Evolutionary conservation across 164 flowering plant species (phyloP), one percentile per base, ranked within the genome.

Genomic region (Aristolochia californica): DNA sequence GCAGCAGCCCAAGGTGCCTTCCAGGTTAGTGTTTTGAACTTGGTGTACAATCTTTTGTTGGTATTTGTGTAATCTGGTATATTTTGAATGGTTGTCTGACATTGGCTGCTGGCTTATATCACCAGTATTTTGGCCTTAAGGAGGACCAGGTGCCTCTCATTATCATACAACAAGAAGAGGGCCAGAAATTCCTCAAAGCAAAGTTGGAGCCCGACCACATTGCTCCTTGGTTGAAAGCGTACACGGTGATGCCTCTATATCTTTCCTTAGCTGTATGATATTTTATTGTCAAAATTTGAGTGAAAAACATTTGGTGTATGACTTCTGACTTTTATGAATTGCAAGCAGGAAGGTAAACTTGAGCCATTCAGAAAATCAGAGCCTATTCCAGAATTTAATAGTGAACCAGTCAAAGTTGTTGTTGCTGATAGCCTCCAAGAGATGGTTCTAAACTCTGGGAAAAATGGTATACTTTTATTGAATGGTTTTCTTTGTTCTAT

Each of bases 351-450:
- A 12, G 96, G 96, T 13, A 78, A 70, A 2, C 53, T 80, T 51
- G 64, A 63, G 58, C 79, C 83, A 57, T 84, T 48, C 61, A 74
- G 26, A 20, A 84, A 79, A 66, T 94, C 99, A 13, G 87, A 90
- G 69, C 88, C 97, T 10, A 78, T 90, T 56, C 99, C 99, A 17
- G 87, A 82, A 64, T 80, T 66, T 28, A 90, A 94, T 70, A 62
- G 78, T 64, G 96, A 84, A 57, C 99, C 96, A 60, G 97, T 94
- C 65, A 94, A 94, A 77, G 88, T 94, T 62, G 97, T 94, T 55
- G 99, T 94, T 62, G 91, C 79, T 44, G 80, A 85, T 60, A 94
- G 64, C 74, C 68, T 94, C 27, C 72, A 84, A 51, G 95, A 90
- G 34, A 14, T 90, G 28, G 91, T 93, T 55, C 70, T 85, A 70